phyloP scores from a whole-genome alignment of 2,329 filamentous ascomycete species.

The Epichloe festucae region DNA sequence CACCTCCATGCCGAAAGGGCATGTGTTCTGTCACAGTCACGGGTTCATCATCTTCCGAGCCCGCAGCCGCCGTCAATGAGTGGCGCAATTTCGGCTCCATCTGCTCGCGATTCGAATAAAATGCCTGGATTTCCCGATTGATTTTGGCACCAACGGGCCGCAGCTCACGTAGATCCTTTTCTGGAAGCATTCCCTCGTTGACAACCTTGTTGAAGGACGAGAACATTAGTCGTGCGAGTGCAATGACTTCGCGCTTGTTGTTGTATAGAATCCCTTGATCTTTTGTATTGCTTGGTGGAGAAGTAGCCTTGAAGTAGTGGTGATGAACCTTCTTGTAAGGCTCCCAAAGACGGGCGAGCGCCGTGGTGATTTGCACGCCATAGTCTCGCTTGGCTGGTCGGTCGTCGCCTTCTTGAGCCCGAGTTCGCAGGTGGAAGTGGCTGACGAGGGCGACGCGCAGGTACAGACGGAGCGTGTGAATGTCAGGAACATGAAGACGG shows the following conservation, averaged over 20 bases:
- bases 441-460: slow-evolving; percentile 40
- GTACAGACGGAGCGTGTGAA: slow-evolving; percentile 39
- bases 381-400: slow-evolving; percentile 27
- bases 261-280: slow-evolving; percentile 19
- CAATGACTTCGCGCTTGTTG: slow-evolving; percentile 27
- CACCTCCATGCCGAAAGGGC: slow-evolving; percentile 8
- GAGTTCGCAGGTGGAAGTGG: slow-evolving; percentile 25
- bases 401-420: slow-evolving; percentile 18
- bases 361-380: slow-evolving; percentile 36
- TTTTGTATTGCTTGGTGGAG: slow-evolving; percentile 12
- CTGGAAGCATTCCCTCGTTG: slow-evolving; percentile 26
- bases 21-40: slow-evolving; percentile 6
- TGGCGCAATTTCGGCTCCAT: slow-evolving; percentile 19
- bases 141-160: slow-evolving; percentile 21
- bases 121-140: slow-evolving; percentile 24
- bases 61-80: background rate
- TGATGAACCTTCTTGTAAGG: slow-evolving; percentile 30
- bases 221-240: slow-evolving; percentile 33
- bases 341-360: slow-evolving; percentile 37
- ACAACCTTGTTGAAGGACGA: slow-evolving; percentile 31
- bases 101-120: slow-evolving; percentile 22
- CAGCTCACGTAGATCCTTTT: slow-evolving; percentile 20
- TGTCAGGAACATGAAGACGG: slow-evolving; percentile 31
- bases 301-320: slow-evolving; percentile 19
- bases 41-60: slow-evolving; percentile 9